A percentile compares a stretch with the other conserved stretches of the same genome.
These are phyloP conservation scores for Zymoseptoria pseudotritici DNA, from an alignment of 2,329 filamentous ascomycete species.

Conservation along the genomic window DNA sequence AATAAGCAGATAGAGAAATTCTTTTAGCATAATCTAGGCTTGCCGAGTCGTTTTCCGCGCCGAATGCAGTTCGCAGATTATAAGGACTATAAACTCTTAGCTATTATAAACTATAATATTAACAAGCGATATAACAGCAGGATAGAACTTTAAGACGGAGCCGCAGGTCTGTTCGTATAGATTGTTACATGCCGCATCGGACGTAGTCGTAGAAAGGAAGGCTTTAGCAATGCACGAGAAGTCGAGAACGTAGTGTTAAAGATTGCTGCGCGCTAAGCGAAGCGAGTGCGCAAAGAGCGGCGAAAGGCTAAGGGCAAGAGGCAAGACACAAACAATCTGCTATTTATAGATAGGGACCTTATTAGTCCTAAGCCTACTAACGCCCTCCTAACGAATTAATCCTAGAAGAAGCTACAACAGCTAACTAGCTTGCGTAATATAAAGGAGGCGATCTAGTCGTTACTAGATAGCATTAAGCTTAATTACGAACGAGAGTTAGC, in stretches of 20 bases:
- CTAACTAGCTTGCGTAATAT: slow-evolving; percentile 56
- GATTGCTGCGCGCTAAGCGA: slow-evolving; percentile 53
- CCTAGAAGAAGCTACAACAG: slow-evolving; percentile 52
- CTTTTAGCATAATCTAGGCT: slow-evolving; percentile 64
- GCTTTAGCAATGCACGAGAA: slow-evolving; percentile 66
- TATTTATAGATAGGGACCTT: slow-evolving; percentile 59
- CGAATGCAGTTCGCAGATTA: slow-evolving; percentile 64
- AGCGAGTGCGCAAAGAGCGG: slow-evolving; percentile 46
- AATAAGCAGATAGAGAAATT: slow-evolving; percentile 68
- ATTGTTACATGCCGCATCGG: slow-evolving; percentile 58
- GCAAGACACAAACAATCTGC: slow-evolving; percentile 46
- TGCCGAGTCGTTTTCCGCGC: slow-evolving; percentile 61
- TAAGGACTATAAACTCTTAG: slow-evolving; percentile 54
- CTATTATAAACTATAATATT: slow-evolving; percentile 53
- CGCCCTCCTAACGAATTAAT: slow-evolving; percentile 44
- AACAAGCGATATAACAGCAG: slow-evolving; percentile 44
- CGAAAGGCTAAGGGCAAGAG: slow-evolving; percentile 22
- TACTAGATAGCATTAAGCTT: slow-evolving; percentile 54
- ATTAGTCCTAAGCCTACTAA: slow-evolving; percentile 60
- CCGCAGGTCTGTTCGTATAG: slow-evolving; percentile 54
- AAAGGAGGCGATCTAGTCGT: slow-evolving; percentile 51
- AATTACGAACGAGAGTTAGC: slow-evolving; percentile 61
- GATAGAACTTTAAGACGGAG: slow-evolving; percentile 56
- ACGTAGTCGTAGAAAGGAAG: slow-evolving; percentile 53
- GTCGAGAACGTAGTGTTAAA: slow-evolving; percentile 54